Base-by-base conservation (phyloP, 2,329 filamentous ascomycete species). In the Metarhizium album region DNA sequence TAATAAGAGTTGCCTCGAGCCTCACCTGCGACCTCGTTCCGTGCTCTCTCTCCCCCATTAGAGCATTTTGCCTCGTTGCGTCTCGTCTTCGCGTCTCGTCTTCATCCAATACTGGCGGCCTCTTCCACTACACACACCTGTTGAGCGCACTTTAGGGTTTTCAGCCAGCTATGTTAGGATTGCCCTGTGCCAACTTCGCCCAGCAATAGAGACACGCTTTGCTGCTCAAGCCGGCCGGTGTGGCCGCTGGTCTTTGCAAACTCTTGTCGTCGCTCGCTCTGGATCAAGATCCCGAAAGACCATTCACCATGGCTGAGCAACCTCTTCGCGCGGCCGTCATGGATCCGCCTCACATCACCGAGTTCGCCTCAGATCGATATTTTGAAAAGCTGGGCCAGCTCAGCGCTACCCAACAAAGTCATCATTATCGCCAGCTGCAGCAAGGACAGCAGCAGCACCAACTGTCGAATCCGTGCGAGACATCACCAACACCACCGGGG, bases 301-400 rank as follows among this genome's bases (percentile, higher is more conserved):
- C 49, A 16, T 43, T 52, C 55, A 59, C 45, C 58, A 69, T 70
- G 67, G 59, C 67, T 52, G 62, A 66, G 55, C 57, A 58, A 48
- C 58, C 58, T 48, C 56, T 59, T 47, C 59, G 59, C 45, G 58
- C 60, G 55, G 49, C 43, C 49, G 65, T 65, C 60, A 82, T 83
- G 79, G 80, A 83, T 56, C 78, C 77, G 60, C 72, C 75, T 58
- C 80, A 83, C 56, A 73, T 81, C 54, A 82, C 80, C 53, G 81
- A 84, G 64, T 84, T 84, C 67, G 81, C 79, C 54, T 84, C 81
- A 43, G 72, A 78, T 64, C 77, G 77, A 56, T 84, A 82, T 61
- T 80, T 83, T 57, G 74, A 75, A 50, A 84, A 84, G 66, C 64
- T 83, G 54, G 73, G 70, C 52, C 76, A 80, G 66, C 73, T 70